These are phyloP conservation scores for Abrus pulchellus DNA, from an alignment of 306 rosid genomes.

Conservation along the genomic window DNA sequence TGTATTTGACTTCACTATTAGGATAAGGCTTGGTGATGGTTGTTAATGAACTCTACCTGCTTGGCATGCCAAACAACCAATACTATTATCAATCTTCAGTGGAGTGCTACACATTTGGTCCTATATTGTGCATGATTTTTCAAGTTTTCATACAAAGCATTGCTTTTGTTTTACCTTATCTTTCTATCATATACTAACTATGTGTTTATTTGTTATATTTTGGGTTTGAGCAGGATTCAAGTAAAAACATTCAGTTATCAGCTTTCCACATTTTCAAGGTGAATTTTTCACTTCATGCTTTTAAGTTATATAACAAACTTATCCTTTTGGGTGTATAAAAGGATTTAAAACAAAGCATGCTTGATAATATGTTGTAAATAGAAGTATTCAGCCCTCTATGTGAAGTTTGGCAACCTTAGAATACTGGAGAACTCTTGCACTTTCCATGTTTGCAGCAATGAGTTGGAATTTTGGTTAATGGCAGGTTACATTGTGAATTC, in stretches of 20 bases:
- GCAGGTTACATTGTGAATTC: not conserved
- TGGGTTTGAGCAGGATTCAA: slow-evolving; percentile 79
- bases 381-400: not conserved
- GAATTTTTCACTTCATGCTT: slow-evolving; percentile 20
- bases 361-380: not conserved
- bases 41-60: slow-evolving; percentile 11
- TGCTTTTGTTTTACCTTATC: slow-evolving; percentile 43
- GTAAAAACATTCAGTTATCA: slow-evolving; percentile 90
- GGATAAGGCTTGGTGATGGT: not conserved
- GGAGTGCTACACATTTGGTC: slow-evolving; percentile 15
- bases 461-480: slow-evolving; percentile 1
- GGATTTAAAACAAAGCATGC: not conserved
- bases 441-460: slow-evolving; percentile 8
- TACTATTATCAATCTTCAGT: slow-evolving; percentile 2
- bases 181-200: slow-evolving; percentile 41
- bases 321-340: slow-evolving; percentile 32
- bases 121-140: slow-evolving; percentile 4
- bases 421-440: slow-evolving; percentile 7
- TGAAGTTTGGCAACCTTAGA: slow-evolving; percentile 14
- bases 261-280: slow-evolving; percentile 99
- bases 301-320: slow-evolving; percentile 25
- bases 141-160: slow-evolving; percentile 12
- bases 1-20: not conserved
- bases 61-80: slow-evolving; percentile 25
- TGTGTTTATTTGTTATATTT: slow-evolving; percentile 22